Evolutionary conservation across 371 early-diverging fungal species (phyloP).

Genomic region (Saksenaea vasiformis): DNA sequence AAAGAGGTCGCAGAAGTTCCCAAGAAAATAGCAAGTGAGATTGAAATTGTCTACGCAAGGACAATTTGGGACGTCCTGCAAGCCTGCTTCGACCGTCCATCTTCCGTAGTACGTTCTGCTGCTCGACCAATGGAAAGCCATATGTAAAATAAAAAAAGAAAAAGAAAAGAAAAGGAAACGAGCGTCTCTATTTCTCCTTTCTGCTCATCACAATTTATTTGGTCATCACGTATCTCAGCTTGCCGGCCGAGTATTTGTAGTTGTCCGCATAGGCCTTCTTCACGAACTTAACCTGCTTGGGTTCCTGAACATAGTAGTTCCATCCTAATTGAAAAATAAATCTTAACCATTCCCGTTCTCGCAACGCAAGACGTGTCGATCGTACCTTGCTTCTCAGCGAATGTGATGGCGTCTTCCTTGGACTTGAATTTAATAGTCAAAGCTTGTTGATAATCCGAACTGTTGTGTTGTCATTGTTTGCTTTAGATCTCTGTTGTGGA

Average conservation of each 20-base stretch:
- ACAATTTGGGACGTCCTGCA: conserved; percentile 71
- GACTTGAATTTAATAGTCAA: conserved; percentile 81
- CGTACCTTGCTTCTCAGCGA: conserved; percentile 91
- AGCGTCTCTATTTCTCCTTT: not conserved
- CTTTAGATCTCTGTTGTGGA: not conserved
- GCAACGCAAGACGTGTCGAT: no score
- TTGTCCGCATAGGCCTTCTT: conserved; percentile 88
- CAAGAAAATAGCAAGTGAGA: conserved; percentile 61
- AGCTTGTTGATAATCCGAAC: conserved; percentile 85
- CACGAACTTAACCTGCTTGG: conserved; percentile 71
- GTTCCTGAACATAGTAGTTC: conserved; percentile 88
- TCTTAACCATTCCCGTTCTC: not conserved
- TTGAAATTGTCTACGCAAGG: conserved; percentile 72
- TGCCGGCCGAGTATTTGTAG: conserved; percentile 79
- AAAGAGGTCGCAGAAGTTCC: conserved; percentile 75
- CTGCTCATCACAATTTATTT: conserved; percentile 57
- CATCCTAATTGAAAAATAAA: conserved; percentile 53
- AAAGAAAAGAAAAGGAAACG: not conserved
- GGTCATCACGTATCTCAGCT: conserved; percentile 79
- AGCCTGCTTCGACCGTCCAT: conserved; percentile 49
- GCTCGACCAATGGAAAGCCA: conserved; percentile 24
- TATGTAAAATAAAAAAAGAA: not conserved
- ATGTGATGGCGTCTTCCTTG: conserved; percentile 89
- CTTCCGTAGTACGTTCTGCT: conserved; percentile 13
- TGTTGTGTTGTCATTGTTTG: conserved; percentile 18